Conservation (phyloP, 352 stramenopile species). For the Phytophthora pinifolia region DNA sequence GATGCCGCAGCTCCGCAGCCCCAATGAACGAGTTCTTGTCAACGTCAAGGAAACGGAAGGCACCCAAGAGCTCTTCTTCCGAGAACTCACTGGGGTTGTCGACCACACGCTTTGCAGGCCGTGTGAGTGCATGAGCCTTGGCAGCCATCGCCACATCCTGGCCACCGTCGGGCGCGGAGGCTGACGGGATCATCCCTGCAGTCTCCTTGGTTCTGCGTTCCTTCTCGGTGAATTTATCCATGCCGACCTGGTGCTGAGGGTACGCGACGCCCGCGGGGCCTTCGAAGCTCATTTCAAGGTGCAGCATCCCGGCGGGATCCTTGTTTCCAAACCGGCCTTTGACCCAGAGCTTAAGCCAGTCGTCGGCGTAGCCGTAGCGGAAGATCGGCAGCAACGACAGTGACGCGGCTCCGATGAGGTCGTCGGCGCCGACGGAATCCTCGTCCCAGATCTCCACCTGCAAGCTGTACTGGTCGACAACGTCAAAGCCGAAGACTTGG, state of each 20-base stretch:
- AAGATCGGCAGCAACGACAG: constrained; percentile 91
- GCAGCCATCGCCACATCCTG: constrained; percentile 28
- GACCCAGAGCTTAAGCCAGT: constrained; percentile 88
- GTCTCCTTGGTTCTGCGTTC: constrained; percentile 75
- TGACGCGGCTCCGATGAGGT: constrained; percentile 84
- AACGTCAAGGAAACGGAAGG: constrained; percentile 93
- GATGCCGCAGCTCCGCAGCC: constrained; percentile 90
- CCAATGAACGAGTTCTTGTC: constrained; percentile 95
- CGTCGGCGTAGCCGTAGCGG: constrained; percentile 84
- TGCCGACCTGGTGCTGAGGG: constrained; percentile 88
- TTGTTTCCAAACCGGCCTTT: constrained; percentile 89
- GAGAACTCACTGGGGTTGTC: constrained; percentile 79
- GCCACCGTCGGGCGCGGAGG: constrained; percentile 9
- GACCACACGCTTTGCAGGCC: constrained; percentile 26
- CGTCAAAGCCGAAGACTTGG: constrained; percentile 80
- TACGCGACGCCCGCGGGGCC: constrained; percentile 81
- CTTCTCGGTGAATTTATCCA: constrained; percentile 74
- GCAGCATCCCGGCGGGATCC: constrained; percentile 83
- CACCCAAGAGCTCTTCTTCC: constrained; percentile 91
- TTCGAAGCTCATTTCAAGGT: constrained; percentile 88
- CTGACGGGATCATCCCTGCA: constrained; percentile 15
- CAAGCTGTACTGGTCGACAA: constrained; percentile 94
- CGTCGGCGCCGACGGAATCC: constrained; percentile 88
- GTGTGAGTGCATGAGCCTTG: constrained; percentile 21
- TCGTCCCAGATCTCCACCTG: constrained; percentile 91